A percentile compares a stretch with the other conserved stretches of the same genome.
Conservation (phyloP, 345 rosid genomes). For the Dipteronia sinensis region DNA sequence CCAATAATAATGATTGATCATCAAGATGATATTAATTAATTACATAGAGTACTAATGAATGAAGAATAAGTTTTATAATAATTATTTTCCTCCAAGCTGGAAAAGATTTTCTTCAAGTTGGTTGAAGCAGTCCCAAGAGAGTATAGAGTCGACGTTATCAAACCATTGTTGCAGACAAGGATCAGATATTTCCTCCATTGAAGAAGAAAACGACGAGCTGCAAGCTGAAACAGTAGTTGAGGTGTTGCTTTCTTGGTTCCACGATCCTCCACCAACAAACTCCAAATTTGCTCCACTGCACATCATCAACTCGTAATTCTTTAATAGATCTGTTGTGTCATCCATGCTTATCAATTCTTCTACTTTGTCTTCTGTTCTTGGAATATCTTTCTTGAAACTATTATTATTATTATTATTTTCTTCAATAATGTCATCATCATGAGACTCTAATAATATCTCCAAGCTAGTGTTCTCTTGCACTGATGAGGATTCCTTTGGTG, state of each 20-base stretch:
- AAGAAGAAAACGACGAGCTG: conserved; percentile 31
- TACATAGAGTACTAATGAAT: no score
- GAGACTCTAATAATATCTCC: conserved; percentile 18
- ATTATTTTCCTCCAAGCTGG: conserved; percentile 34
- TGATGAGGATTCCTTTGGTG: conserved; percentile 21
- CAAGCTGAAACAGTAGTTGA: conserved; percentile 36
- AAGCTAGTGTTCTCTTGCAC: conserved; percentile 23
- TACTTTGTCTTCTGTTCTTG: conserved; percentile 13
- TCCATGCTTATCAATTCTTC: conserved; percentile 20
- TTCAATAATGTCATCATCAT: conserved; percentile 10
- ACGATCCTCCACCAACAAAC: conserved; percentile 27
- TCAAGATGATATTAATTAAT: no score
- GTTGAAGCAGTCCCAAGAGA: conserved; percentile 62
- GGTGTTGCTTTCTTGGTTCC: conserved; percentile 36
- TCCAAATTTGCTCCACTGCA: conserved; percentile 37
- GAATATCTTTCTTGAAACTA: conserved; percentile 8
- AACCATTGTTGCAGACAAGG: conserved; percentile 48
- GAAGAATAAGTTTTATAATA: no score
- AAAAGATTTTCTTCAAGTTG: conserved; percentile 45
- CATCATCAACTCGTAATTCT: conserved; percentile 36
- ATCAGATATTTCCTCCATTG: conserved; percentile 28
- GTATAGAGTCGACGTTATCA: conserved; percentile 58
- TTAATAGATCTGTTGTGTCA: conserved; percentile 31
- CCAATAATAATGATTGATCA: no score
- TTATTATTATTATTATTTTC: conserved; percentile 9